phyloP scores from a whole-genome alignment of 2,329 filamentous ascomycete genomes.

The Aspergillus sp. region DNA sequence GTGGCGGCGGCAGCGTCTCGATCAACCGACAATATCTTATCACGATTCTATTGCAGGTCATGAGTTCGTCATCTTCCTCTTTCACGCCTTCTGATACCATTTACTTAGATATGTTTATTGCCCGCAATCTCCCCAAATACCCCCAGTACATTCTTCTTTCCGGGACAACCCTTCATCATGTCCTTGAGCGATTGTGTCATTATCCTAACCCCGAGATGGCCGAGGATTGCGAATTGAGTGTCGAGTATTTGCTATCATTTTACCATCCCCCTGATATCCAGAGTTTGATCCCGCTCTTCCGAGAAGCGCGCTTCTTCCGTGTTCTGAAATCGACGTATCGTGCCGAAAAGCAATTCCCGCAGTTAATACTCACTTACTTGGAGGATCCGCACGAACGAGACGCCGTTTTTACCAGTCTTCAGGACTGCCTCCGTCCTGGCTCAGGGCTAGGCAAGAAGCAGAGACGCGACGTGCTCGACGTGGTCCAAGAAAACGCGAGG shows the following conservation, averaged over 20 bases:
- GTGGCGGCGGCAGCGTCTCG: conserved; percentile 47
- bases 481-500: conserved; percentile 57
- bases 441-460: conserved; percentile 62
- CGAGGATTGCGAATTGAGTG: conserved; percentile 93
- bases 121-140: conserved; percentile 90
- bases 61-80: conserved; percentile 56
- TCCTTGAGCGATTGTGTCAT: conserved; percentile 73
- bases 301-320: conserved; percentile 74
- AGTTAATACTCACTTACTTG: conserved; percentile 72
- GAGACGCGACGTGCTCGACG: conserved; percentile 58
- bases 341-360: conserved; percentile 67
- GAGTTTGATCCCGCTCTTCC: conserved; percentile 66
- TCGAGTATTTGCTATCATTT: conserved; percentile 86
- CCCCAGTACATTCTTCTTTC: conserved; percentile 89
- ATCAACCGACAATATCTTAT: conserved; percentile 90
- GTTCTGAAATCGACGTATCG: conserved; percentile 86
- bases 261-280: conserved; percentile 82
- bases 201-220: conserved; percentile 73
- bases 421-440: conserved; percentile 60
- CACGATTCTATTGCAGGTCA: conserved; percentile 82
- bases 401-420: conserved; percentile 69
- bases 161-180: conserved; percentile 71
- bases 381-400: conserved; percentile 72
- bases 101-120: conserved; percentile 97
- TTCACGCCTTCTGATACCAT: conserved; percentile 78